Evolutionary conservation across 352 stramenopile species (phyloP).

Genomic region (Phytophthora pseudosyringae): DNA sequence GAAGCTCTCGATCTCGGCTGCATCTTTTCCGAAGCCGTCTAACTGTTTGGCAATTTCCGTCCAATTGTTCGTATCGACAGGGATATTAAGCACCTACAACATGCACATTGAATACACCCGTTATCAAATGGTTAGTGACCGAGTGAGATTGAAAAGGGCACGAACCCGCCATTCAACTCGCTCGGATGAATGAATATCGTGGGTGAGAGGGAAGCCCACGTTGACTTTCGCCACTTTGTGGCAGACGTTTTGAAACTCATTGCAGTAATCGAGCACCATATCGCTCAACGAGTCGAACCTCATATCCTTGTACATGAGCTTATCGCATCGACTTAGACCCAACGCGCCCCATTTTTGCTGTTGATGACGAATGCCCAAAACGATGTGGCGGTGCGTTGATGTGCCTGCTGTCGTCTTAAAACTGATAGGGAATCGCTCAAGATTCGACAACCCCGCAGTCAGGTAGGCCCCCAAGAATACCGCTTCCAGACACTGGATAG

Average conservation of each 20-base stretch:
- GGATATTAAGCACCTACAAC: conserved; percentile 70
- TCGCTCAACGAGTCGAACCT: conserved; percentile 82
- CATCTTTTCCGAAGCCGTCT: conserved; percentile 75
- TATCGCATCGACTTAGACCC: conserved; percentile 81
- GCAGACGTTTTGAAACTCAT: conserved; percentile 65
- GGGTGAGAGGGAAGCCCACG: conserved; percentile 83
- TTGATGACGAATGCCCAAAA: conserved; percentile 77
- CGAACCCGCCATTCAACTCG: conserved; percentile 86
- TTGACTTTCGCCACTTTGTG: conserved; percentile 83
- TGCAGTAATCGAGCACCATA: conserved; percentile 73
- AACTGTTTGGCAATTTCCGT: conserved; percentile 62
- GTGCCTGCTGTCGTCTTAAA: conserved; percentile 81
- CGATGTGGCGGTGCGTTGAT: conserved; percentile 80
- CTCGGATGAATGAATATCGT: conserved; percentile 89
- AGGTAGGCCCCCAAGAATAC: conserved; percentile 87
- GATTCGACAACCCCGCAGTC: conserved; percentile 65
- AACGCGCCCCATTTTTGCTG: conserved; percentile 85
- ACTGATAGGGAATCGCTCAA: conserved; percentile 86
- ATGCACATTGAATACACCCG: conserved; percentile 1
- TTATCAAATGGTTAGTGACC: conserved; percentile 1
- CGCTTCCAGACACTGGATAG: conserved; percentile 90
- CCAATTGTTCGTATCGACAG: conserved; percentile 52
- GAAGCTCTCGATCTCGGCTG: conserved; percentile 67
- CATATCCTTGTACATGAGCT: conserved; percentile 89
- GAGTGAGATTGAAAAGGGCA: conserved; percentile 9